Conservation (phyloP, 768 basidiomycete genomes). For the Suillus variegatus region DNA sequence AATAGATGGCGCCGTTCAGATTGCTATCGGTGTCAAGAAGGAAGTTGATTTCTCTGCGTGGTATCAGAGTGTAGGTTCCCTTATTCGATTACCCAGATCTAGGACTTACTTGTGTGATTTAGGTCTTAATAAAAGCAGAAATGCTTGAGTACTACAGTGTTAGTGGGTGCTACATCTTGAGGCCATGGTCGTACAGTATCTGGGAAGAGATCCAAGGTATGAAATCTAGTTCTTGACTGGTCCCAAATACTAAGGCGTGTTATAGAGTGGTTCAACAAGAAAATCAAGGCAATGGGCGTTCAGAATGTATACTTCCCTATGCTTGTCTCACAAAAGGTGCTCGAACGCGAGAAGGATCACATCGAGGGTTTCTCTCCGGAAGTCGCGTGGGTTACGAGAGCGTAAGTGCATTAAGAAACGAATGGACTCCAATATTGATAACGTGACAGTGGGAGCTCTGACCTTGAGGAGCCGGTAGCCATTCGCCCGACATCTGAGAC, state of each 20-base stretch:
- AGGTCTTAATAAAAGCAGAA: constrained; percentile 97
- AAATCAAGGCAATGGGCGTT: constrained; percentile 93
- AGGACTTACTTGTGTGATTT: constrained; percentile 16
- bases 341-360: constrained; percentile 97
- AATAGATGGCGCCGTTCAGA: constrained; percentile 86
- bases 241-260: neutral
- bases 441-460: constrained; percentile 73
- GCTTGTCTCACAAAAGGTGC: constrained; percentile 90
- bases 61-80: constrained; percentile 81
- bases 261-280: constrained; percentile 87
- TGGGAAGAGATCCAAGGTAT: constrained; percentile 95
- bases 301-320: constrained; percentile 99
- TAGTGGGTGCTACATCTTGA: constrained; percentile 97
- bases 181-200: constrained; percentile 95
- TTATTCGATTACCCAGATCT: constrained; percentile 6
- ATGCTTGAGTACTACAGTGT: constrained; percentile 99
- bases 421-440: constrained; percentile 1
- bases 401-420: constrained; percentile 53
- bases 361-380: constrained; percentile 99
- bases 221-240: constrained; percentile 17
- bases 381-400: constrained; percentile 99
- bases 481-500: constrained; percentile 99
- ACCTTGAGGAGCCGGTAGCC: constrained; percentile 95
- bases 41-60: constrained; percentile 93
- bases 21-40: constrained; percentile 94